Percentiles rank a stretch among this genome's conserved stretches.
Conservation (phyloP, 306 rosid species). For the Trifolium pratense region DNA sequence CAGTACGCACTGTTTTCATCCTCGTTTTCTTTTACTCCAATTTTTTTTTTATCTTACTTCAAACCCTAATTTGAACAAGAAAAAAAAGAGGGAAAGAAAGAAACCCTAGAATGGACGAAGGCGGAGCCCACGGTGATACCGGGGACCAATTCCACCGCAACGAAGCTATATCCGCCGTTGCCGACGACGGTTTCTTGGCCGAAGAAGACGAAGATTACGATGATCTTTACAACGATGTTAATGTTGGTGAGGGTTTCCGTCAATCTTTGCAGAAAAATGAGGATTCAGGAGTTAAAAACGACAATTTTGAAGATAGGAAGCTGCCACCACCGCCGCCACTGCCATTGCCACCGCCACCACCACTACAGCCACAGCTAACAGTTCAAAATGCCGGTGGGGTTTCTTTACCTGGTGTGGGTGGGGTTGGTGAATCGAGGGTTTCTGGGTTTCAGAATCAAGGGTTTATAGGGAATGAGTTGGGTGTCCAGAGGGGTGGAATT, state of each 20-base stretch:
- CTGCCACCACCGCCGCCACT: neutral
- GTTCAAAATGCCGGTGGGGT: neutral
- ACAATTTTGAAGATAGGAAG: conserved; percentile 58
- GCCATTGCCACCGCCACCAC: conserved; percentile 18
- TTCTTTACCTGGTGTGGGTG: neutral
- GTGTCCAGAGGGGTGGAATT: conserved; percentile 59
- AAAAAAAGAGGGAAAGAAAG: neutral
- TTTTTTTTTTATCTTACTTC: neutral
- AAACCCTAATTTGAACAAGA: conserved; percentile 21
- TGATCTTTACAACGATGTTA: conserved; percentile 89
- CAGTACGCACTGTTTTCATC: conserved; percentile 8
- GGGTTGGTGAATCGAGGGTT: conserved; percentile 50
- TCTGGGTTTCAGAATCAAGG: conserved; percentile 67
- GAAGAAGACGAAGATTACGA: conserved; percentile 94
- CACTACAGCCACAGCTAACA: neutral
- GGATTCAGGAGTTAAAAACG: conserved; percentile 57
- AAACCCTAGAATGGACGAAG: conserved; percentile 55
- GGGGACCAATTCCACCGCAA: conserved; percentile 90
- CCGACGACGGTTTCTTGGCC: conserved; percentile 77
- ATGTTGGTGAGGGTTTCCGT: conserved; percentile 84
- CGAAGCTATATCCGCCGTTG: conserved; percentile 93
- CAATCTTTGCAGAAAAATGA: conserved; percentile 77
- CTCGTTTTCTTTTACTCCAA: neutral
- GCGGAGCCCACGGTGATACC: conserved; percentile 68
- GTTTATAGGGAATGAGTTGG: conserved; percentile 57